Base-by-base conservation (phyloP, 352 stramenopile species). In the Phytopythium vexans region DNA sequence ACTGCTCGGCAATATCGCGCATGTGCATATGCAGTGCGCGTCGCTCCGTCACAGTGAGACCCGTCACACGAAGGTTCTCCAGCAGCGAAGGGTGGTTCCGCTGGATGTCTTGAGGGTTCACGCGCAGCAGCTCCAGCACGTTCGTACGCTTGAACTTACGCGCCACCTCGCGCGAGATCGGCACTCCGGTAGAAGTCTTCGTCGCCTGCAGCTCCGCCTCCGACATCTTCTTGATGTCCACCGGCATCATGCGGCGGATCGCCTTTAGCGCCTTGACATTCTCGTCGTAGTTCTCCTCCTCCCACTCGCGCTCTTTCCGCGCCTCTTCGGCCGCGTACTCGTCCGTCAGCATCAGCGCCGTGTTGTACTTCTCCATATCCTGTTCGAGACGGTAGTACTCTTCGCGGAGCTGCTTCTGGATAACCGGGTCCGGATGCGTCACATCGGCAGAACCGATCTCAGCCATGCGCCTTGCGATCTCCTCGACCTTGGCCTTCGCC, bases 331-430 rank as follows among this genome's bases (percentile, higher is more conserved):
- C 86, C 6, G 88, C 80, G 46, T 96, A 97, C 63, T 97, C 91
- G 52, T 97, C 91, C 43, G 89, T 95, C n/a, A 97, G 54, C 72
- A 96, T 91, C 40, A 97, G 58, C 21, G 91, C 91, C 36, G 74
- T 93, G 58, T 95, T 97, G 67, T 97, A 97, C 62, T 96, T 96
- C 60, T 97, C 88, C 89, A 97, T 97, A 57, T 97, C 88, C 62
- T 96, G 88, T 60, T 97, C 90, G 16, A 97, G 68, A 53, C 80
- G 83, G 66, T 92, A 97, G 68, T 97, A 97, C 59, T 97, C 90
- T 82, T 97, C 88, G 40, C 88, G 83, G 35, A 97, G 63, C 46
- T 88, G 70, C 32, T 90, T 89, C 62, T 94, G 85, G 41, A 93
- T 86, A 9, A 66, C 65, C 15, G 73, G 70, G 44, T 94, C 85